Conservation (phyloP, 176 grass and related monocot species). For the Oryza meridionalis region DNA sequence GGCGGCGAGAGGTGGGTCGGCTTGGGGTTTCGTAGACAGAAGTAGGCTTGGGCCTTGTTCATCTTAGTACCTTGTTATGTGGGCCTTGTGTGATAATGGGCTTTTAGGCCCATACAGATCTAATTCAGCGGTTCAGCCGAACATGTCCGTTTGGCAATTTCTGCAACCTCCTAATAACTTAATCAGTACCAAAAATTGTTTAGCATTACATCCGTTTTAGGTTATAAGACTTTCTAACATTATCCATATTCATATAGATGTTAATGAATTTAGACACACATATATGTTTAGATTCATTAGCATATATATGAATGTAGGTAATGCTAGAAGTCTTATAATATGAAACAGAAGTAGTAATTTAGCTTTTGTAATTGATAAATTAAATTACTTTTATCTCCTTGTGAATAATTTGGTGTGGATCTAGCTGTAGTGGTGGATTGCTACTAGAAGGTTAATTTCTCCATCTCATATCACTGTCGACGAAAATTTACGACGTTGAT, state of each 20-base stretch:
- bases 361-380: neutral
- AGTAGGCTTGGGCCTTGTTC: neutral
- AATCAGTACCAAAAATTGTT: too few relatives aligned
- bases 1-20: constrained; percentile 1
- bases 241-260: too few relatives aligned
- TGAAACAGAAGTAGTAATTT: too few relatives aligned
- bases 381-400: neutral
- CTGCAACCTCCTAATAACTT: neutral
- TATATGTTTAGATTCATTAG: too few relatives aligned
- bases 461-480: neutral
- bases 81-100: neutral
- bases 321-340: too few relatives aligned
- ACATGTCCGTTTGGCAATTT: neutral
- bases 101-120: neutral
- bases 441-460: too few relatives aligned
- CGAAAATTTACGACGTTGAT: neutral
- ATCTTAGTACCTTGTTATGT: neutral
- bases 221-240: too few relatives aligned
- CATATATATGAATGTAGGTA: too few relatives aligned
- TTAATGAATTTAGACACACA: too few relatives aligned
- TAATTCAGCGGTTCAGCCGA: neutral
- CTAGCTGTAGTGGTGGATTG: neutral
- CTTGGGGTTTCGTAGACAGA: constrained; percentile 8
- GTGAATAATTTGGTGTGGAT: neutral
- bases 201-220: too few relatives aligned